phyloP scores from a whole-genome alignment of 371 early-diverging fungal species.

The Mortierella sp. region DNA sequence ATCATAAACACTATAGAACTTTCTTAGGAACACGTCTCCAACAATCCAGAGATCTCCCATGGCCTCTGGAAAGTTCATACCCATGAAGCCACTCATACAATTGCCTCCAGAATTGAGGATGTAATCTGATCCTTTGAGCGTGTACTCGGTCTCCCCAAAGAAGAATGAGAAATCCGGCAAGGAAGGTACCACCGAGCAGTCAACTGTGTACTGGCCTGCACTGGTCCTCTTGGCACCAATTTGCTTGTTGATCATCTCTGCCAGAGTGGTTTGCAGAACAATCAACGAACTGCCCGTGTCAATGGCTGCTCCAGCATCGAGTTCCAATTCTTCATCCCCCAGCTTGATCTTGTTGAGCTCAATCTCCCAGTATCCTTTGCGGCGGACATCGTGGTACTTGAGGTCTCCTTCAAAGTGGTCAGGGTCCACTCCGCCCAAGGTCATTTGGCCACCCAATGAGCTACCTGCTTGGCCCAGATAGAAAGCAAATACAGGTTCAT shows the following conservation, averaged over 20 bases:
- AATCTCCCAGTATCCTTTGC: constrained; percentile 97
- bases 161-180: constrained; percentile 82
- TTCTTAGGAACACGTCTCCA: constrained; percentile 94
- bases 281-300: constrained; percentile 88
- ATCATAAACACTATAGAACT: constrained; percentile 92
- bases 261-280: constrained; percentile 75
- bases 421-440: constrained; percentile 84
- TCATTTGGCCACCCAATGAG: constrained; percentile 84
- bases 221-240: constrained; percentile 92
- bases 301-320: constrained; percentile 81
- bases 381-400: constrained; percentile 82
- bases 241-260: constrained; percentile 84
- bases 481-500: constrained; percentile 86
- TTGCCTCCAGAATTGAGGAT: constrained; percentile 73
- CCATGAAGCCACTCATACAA: constrained; percentile 95
- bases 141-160: constrained; percentile 73
- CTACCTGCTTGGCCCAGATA: constrained; percentile 73
- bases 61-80: constrained; percentile 84
- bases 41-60: constrained; percentile 79
- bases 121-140: constrained; percentile 78
- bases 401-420: constrained; percentile 79
- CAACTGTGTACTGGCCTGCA: constrained; percentile 88
- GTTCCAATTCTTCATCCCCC: constrained; percentile 70
- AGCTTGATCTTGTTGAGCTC: constrained; percentile 77
- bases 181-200: constrained; percentile 71